Evolutionary conservation across 176 grass and related monocot genomes (phyloP).

Genomic region (Olyra latifolia): DNA sequence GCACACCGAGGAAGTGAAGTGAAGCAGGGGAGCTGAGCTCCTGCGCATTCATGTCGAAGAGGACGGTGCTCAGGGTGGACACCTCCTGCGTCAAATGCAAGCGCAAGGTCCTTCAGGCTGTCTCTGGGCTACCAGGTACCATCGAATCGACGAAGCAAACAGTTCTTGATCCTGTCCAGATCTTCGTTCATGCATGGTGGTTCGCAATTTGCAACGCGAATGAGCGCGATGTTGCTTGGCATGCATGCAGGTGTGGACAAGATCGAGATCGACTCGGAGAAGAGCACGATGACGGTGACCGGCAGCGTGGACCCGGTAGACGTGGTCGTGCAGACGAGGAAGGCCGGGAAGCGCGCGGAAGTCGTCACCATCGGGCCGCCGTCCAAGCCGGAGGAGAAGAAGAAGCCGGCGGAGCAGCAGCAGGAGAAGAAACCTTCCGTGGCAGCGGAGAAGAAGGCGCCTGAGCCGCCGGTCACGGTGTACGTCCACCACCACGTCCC

Average conservation of each 20-base stretch:
- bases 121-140: conserved; percentile 64
- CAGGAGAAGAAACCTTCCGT: background rate
- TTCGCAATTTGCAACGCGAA: no score
- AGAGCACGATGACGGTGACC: conserved; percentile 61
- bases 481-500: conserved; percentile 44
- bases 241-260: conserved; percentile 62
- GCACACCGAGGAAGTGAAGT: background rate
- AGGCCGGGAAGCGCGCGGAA: conserved; percentile 49
- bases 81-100: conserved; percentile 68
- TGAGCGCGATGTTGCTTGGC: background rate
- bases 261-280: conserved; percentile 71
- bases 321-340: conserved; percentile 58
- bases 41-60: conserved; percentile 44
- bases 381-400: conserved; percentile 47
- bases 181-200: no score
- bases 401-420: background rate
- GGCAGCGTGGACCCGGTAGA: conserved; percentile 66
- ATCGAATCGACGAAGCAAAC: background rate
- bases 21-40: background rate
- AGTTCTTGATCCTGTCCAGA: background rate
- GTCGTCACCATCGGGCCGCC: conserved; percentile 54
- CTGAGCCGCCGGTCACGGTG: conserved; percentile 21
- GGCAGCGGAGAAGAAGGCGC: conserved; percentile 18
- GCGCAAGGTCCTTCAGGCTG: conserved; percentile 64
- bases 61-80: conserved; percentile 55